phyloP scores from a whole-genome alignment of 139 green algal genomes.

The Axilococcus clingmanii region DNA sequence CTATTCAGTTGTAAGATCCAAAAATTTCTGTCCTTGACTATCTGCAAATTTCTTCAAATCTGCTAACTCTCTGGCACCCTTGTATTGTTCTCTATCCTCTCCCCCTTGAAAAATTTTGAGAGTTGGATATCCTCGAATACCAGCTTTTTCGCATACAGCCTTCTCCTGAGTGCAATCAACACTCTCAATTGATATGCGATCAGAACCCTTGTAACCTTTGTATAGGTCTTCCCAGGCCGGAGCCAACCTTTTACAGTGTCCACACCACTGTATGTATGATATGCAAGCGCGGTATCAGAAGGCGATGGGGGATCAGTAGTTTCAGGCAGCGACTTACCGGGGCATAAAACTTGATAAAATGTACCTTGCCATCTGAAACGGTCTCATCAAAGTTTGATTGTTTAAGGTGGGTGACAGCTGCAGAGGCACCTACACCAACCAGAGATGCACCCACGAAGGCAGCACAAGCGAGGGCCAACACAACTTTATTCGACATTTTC shows the following conservation, averaged over 20 bases:
- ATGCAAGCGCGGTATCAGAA: too few relatives aligned
- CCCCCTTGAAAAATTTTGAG: conserved; percentile 19
- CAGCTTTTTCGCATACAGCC: conserved; percentile 17
- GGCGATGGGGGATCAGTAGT: too few relatives aligned
- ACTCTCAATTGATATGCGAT: conserved; percentile 9
- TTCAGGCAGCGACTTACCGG: too few relatives aligned
- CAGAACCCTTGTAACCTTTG: conserved; percentile 6
- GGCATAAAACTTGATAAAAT: too few relatives aligned
- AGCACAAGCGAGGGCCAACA: conserved; percentile 1
- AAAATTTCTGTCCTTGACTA: conserved; percentile 3
- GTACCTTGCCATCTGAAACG: conserved; percentile 15
- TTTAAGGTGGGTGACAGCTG: conserved; percentile 9
- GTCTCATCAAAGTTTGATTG: conserved; percentile 1
- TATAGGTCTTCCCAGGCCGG: conserved; percentile 26
- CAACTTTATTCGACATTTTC: neutral
- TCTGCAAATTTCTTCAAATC: conserved; percentile 12
- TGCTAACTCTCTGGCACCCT: conserved; percentile 11
- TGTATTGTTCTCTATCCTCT: conserved; percentile 7
- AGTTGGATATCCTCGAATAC: conserved; percentile 23
- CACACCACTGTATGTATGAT: conserved; percentile 18
- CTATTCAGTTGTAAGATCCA: conserved; percentile 12
- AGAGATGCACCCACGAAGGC: neutral
- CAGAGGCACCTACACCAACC: neutral
- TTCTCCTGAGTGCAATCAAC: conserved; percentile 29
- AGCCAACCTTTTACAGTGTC: conserved; percentile 15